phyloP scores from a whole-genome alignment of 164 flowering plant genomes.

The Litsea cubeba region DNA sequence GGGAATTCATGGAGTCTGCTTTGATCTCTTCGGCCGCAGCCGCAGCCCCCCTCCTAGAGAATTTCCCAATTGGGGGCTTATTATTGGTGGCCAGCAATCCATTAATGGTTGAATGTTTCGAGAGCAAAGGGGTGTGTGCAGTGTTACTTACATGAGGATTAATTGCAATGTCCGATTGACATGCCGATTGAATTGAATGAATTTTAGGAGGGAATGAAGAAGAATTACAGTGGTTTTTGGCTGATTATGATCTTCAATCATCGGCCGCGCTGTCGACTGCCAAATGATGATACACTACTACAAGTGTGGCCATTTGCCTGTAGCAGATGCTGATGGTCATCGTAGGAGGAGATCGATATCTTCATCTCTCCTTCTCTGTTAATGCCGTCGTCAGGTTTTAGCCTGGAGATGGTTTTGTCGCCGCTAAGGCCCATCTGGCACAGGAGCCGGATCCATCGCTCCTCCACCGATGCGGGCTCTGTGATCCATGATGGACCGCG shows the following conservation, averaged over 20 bases:
- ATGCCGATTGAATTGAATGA: constrained; percentile 25
- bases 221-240: constrained; percentile 14
- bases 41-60: constrained; percentile 16
- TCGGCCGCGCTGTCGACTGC: constrained; percentile 12
- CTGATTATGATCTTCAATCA: background rate
- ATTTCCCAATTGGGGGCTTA: constrained; percentile 55
- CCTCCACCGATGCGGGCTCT: constrained; percentile 69
- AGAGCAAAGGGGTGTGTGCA: constrained; percentile 7
- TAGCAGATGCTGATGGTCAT: background rate
- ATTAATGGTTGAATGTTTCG: constrained; percentile 23
- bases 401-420: constrained; percentile 47
- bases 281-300: background rate
- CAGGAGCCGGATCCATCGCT: constrained; percentile 75
- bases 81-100: constrained; percentile 27
- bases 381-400: constrained; percentile 10
- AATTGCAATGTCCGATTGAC: constrained; percentile 1
- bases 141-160: constrained; percentile 1
- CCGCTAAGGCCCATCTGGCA: constrained; percentile 63
- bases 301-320: background rate
- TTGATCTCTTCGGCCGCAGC: constrained; percentile 18
- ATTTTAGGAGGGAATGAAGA: constrained; percentile 12
- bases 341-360: constrained; percentile 12
- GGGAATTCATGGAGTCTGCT: constrained; percentile 13
- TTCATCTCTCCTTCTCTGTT: background rate
- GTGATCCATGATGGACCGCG: no score